Evolutionary conservation across 139 green algal genomes (phyloP).

Genomic region (Micromonas commoda): DNA sequence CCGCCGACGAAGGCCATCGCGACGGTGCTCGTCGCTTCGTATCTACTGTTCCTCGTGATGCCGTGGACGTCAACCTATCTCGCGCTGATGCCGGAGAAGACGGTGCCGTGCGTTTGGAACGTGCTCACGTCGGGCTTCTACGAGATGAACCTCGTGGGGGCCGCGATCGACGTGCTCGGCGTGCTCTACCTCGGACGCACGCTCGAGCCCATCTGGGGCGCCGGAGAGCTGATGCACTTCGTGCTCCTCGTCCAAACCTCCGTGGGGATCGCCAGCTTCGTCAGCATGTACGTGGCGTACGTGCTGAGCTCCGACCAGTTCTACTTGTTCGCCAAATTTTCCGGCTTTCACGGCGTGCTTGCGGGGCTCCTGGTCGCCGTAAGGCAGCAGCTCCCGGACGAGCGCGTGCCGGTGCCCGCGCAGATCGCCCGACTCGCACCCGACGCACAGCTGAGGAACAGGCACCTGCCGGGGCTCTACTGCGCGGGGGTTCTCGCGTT

Average conservation of each 20-base stretch:
- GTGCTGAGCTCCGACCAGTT: constrained; percentile 15
- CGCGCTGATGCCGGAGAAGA: not conserved
- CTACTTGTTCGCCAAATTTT: constrained; percentile 25
- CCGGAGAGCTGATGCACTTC: constrained; percentile 15
- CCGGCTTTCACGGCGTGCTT: constrained; percentile 31
- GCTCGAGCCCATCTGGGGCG: constrained; percentile 25
- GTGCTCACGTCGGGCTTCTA: constrained; percentile 10
- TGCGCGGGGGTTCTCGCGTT: not conserved
- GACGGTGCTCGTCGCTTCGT: not conserved
- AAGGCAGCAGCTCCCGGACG: constrained; percentile 13
- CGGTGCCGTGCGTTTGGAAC: constrained; percentile 13
- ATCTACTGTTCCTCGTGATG: not conserved
- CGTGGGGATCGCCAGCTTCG: not conserved
- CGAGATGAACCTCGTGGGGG: constrained; percentile 6
- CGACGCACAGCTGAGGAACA: not conserved
- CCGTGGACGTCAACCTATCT: not conserved
- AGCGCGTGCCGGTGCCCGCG: constrained; percentile 4
- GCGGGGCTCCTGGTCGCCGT: constrained; percentile 18
- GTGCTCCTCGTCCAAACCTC: constrained; percentile 15
- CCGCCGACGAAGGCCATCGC: not conserved
- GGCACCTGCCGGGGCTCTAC: constrained; percentile 16
- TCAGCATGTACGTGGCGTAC: constrained; percentile 28
- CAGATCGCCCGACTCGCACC: not conserved
- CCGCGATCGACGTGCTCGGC: constrained; percentile 32
- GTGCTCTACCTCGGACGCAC: constrained; percentile 21